A percentile compares a stretch with the other conserved stretches of the same genome.
Evolutionary conservation across 2,329 filamentous ascomycete species (phyloP).

Genomic region (Arthrobotrys pseudoclavata): DNA sequence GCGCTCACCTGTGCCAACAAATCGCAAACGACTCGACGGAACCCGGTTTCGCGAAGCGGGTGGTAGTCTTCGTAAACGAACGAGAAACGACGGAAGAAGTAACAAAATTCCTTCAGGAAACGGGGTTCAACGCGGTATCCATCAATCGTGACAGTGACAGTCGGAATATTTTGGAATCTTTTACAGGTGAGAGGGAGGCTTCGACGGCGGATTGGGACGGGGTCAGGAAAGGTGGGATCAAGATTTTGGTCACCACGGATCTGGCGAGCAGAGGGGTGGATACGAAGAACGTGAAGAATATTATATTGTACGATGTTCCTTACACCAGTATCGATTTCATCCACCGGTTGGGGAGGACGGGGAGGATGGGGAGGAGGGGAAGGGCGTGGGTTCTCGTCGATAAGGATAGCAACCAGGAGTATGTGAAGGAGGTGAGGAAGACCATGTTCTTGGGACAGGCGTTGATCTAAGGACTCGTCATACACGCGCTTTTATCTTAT

Average conservation of each 20-base stretch:
- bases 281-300: constrained; percentile 88
- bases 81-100: constrained; percentile 88
- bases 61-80: constrained; percentile 97
- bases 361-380: constrained; percentile 91
- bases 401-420: constrained; percentile 85
- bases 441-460: constrained; percentile 58
- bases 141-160: constrained; percentile 87
- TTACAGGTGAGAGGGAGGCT: constrained; percentile 71
- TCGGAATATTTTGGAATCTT: constrained; percentile 80
- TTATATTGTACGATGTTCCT: constrained; percentile 96
- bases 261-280: constrained; percentile 93
- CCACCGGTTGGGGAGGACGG: constrained; percentile 90
- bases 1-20: constrained; percentile 93
- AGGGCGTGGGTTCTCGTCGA: constrained; percentile 91
- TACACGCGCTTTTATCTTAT: constrained; percentile 13
- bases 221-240: constrained; percentile 69
- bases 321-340: constrained; percentile 99
- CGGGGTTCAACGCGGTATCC: constrained; percentile 89
- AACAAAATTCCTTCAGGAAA: constrained; percentile 80
- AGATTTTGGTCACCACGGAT: constrained; percentile 94
- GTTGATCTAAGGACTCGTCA: constrained; percentile 31
- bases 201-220: constrained; percentile 27
- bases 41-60: constrained; percentile 79
- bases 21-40: constrained; percentile 82
- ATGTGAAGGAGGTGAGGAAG: constrained; percentile 80